These are phyloP conservation scores for Ophiostoma sp. DNA, from an alignment of 2,329 filamentous ascomycete species.

Conservation along the genomic window DNA sequence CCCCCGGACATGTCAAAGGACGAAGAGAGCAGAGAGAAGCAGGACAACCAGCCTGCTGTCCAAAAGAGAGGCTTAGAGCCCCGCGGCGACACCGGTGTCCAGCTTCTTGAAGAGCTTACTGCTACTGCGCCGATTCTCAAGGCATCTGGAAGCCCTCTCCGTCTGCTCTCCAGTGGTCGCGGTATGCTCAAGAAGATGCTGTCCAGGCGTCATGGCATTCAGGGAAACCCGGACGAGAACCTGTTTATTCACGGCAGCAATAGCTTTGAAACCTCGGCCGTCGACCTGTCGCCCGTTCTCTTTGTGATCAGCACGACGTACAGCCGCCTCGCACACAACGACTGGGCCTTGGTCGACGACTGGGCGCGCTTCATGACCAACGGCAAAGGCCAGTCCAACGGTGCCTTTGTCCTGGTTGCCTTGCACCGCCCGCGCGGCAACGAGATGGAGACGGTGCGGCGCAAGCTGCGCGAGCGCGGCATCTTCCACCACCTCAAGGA, in stretches of 20 bases:
- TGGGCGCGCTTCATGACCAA: conserved; percentile 46
- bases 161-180: not conserved
- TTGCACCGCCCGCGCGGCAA: conserved; percentile 37
- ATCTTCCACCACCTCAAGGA: conserved; percentile 36
- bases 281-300: conserved; percentile 38
- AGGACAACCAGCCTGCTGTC: not conserved
- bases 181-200: conserved; percentile 1
- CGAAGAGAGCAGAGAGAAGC: too few species aligned
- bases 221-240: not conserved
- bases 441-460: conserved; percentile 34
- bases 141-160: not conserved
- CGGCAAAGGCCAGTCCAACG: conserved; percentile 38
- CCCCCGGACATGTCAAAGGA: too few species aligned
- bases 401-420: conserved; percentile 40
- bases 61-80: not conserved
- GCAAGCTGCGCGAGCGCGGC: conserved; percentile 34
- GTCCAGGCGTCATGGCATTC: not conserved
- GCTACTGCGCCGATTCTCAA: not conserved
- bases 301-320: conserved; percentile 44
- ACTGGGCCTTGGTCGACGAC: conserved; percentile 38
- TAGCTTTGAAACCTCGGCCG: conserved; percentile 12
- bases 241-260: not conserved
- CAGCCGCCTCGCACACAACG: conserved; percentile 36
- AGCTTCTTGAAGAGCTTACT: not conserved
- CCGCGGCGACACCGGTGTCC: not conserved